phyloP scores from a whole-genome alignment of 2,329 filamentous ascomycete genomes.

The Venturia asperata region DNA sequence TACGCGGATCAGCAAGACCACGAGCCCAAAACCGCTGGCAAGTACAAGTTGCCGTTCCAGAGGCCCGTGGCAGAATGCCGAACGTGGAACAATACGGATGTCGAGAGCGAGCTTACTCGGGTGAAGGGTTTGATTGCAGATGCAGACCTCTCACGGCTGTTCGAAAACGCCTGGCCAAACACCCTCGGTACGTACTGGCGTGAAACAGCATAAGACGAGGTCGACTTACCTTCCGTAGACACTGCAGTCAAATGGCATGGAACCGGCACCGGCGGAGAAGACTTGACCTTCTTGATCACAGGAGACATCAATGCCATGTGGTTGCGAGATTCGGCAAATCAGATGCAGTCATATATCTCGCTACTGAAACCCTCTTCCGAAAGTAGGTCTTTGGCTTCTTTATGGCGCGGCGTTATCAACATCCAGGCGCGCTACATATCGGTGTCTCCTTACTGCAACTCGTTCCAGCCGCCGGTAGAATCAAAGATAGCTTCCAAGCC shows the following conservation, averaged over 20 bases:
- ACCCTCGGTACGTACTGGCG: conserved; percentile 41
- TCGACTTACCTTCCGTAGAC: conserved; percentile 35
- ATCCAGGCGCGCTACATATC: conserved; percentile 62
- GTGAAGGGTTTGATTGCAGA: conserved; percentile 38
- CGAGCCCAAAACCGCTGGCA: conserved; percentile 38
- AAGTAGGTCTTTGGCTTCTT: conserved; percentile 54
- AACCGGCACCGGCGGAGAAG: conserved; percentile 53
- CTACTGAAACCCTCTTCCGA: conserved; percentile 50
- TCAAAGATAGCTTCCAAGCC: conserved; percentile 39
- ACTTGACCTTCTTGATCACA: conserved; percentile 55
- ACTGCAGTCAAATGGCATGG: conserved; percentile 66
- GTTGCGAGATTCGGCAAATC: conserved; percentile 54
- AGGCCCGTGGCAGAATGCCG: conserved; percentile 39
- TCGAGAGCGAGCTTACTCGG: conserved; percentile 35
- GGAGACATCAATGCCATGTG: conserved; percentile 53
- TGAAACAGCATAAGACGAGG: background rate
- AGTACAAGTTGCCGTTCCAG: conserved; percentile 40
- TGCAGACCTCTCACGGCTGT: conserved; percentile 60
- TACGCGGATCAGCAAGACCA: conserved; percentile 25
- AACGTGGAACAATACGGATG: conserved; percentile 40
- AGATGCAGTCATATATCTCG: conserved; percentile 62
- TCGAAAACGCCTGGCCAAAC: conserved; percentile 67
- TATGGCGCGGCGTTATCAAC: conserved; percentile 66
- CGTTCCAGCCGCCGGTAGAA: conserved; percentile 46
- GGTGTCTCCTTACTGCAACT: conserved; percentile 49